Conservation (phyloP, 495 filamentous ascomycete genomes). For the Trichoderma reesei region DNA sequence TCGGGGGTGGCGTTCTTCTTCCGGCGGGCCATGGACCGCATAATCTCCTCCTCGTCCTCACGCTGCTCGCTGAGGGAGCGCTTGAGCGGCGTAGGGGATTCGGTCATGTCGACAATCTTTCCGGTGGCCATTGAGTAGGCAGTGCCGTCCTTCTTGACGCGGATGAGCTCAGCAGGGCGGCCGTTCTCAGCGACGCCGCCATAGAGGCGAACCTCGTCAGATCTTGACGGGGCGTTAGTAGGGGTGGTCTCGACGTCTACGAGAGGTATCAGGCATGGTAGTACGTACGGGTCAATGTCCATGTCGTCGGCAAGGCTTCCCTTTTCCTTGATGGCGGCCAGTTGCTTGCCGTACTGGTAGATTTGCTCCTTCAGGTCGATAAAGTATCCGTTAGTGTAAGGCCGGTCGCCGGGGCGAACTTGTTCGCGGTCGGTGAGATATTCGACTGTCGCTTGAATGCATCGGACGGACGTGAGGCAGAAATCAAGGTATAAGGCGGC, state of each 20-base stretch:
- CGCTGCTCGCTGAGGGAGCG: conserved; percentile 49
- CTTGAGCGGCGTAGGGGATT: conserved; percentile 44
- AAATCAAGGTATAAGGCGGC: conserved; percentile 66
- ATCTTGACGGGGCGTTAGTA: conserved; percentile 14
- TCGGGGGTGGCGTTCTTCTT: conserved; percentile 69
- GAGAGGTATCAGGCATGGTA: background rate
- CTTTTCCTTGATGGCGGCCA: conserved; percentile 42
- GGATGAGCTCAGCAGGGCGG: conserved; percentile 66
- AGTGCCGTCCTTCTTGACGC: conserved; percentile 65
- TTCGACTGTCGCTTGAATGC: conserved; percentile 72
- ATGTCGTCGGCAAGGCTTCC: conserved; percentile 35
- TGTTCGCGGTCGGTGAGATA: conserved; percentile 72
- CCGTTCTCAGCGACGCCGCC: conserved; percentile 72
- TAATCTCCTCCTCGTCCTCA: conserved; percentile 62
- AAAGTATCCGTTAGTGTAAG: conserved; percentile 88
- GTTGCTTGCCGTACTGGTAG: conserved; percentile 55
- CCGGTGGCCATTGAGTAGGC: conserved; percentile 63
- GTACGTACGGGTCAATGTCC: conserved; percentile 45
- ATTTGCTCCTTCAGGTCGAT: conserved; percentile 87
- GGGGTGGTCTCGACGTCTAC: conserved; percentile 24
- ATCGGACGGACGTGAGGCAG: conserved; percentile 77
- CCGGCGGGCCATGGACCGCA: conserved; percentile 80
- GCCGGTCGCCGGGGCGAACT: conserved; percentile 67
- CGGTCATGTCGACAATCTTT: conserved; percentile 35
- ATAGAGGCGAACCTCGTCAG: conserved; percentile 59